A percentile compares a stretch with the other conserved stretches of the same genome.
Evolutionary conservation across 2,329 filamentous ascomycete genomes (phyloP).

Genomic region (Raffaelea arxii): DNA sequence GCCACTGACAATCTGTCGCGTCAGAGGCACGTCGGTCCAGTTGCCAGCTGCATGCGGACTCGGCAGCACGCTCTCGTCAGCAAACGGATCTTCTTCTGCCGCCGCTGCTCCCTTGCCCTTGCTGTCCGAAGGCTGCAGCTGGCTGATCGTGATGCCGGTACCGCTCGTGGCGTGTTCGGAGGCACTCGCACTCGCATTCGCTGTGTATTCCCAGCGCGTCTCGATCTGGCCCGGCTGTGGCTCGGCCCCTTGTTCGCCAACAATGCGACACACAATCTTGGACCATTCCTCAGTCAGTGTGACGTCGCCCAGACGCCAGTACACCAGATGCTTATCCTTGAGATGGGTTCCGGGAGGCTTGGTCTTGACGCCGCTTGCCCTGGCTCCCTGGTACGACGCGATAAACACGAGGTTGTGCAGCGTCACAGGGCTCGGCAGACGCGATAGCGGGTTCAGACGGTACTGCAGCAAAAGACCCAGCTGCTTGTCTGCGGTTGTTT

Average conservation of each 20-base stretch:
- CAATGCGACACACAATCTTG: constrained; percentile 76
- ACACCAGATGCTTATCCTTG: constrained; percentile 66
- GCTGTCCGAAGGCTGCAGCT: constrained; percentile 29
- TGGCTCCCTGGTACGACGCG: constrained; percentile 58
- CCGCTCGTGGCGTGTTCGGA: constrained; percentile 57
- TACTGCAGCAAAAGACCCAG: constrained; percentile 82
- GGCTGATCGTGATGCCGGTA: constrained; percentile 58
- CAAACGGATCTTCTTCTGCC: constrained; percentile 56
- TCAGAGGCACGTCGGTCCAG: constrained; percentile 60
- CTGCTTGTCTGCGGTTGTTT: constrained; percentile 72
- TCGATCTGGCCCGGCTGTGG: constrained; percentile 63
- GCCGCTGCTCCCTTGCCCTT: constrained; percentile 44
- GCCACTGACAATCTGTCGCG: constrained; percentile 62
- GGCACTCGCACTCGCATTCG: constrained; percentile 66
- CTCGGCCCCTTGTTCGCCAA: constrained; percentile 18
- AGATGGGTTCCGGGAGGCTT: constrained; percentile 73
- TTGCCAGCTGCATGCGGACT: constrained; percentile 17
- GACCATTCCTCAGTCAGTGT: constrained; percentile 40
- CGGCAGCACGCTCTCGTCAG: constrained; percentile 40
- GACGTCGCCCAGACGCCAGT: constrained; percentile 73
- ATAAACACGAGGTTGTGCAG: constrained; percentile 67
- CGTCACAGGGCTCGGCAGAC: constrained; percentile 26
- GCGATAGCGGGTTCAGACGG: constrained; percentile 56
- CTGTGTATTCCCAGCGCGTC: constrained; percentile 33
- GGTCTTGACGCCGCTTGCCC: constrained; percentile 59